Conservation (phyloP, 164 flowering plant species). For the Houttuynia cordata region DNA sequence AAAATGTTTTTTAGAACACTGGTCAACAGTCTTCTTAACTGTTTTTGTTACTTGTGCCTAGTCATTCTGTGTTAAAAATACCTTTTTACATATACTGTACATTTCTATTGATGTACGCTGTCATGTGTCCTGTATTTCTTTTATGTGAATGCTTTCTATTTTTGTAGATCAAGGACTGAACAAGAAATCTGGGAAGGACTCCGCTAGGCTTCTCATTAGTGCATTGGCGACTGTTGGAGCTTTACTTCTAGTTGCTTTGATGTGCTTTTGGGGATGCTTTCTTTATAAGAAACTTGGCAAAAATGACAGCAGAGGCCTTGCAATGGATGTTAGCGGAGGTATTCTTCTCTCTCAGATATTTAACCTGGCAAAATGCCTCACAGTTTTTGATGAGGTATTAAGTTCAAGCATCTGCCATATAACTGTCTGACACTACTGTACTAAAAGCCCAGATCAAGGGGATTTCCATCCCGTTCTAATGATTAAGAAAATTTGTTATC, state of each 20-base stretch:
- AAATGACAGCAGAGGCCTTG: conserved; percentile 52
- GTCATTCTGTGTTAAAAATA: no score
- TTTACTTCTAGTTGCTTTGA: conserved; percentile 83
- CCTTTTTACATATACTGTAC: no score
- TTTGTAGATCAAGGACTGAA: conserved; percentile 22
- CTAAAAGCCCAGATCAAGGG: not conserved
- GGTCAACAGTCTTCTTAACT: no score
- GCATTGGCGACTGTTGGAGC: conserved; percentile 96
- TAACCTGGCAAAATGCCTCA: not conserved
- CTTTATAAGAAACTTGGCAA: conserved; percentile 83
- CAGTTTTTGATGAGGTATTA: not conserved
- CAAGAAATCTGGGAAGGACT: conserved; percentile 34
- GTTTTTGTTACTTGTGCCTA: no score
- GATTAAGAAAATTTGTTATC: not conserved
- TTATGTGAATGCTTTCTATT: not conserved
- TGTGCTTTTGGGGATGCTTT: conserved; percentile 99
- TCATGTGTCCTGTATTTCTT: no score
- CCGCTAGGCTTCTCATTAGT: conserved; percentile 79
- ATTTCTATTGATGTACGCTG: no score
- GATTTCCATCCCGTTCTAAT: not conserved
- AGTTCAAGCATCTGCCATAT: not conserved
- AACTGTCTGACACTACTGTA: not conserved
- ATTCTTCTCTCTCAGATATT: conserved; percentile 3
- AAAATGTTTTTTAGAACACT: no score
- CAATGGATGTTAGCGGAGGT: conserved; percentile 90